phyloP scores from a whole-genome alignment of 2,329 filamentous ascomycete genomes.

The Whalleya microplaca region DNA sequence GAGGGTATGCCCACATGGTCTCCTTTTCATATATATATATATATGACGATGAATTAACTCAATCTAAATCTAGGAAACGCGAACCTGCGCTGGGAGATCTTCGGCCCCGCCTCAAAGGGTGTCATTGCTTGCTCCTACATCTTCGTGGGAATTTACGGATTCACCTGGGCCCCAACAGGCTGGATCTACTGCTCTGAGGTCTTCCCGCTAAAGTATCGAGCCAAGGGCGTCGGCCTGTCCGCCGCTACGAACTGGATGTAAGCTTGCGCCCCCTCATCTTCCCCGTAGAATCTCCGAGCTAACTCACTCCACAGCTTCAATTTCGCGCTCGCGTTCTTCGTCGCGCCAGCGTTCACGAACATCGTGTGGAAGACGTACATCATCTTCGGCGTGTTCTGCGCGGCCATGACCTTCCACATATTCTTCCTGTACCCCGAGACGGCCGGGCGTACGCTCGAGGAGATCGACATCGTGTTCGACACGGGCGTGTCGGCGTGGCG shows the following conservation, averaged over 20 bases:
- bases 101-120: constrained; percentile 49
- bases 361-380: constrained; percentile 40
- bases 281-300: no score
- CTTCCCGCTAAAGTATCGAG: constrained; percentile 30
- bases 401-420: constrained; percentile 21
- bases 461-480: constrained; percentile 54
- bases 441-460: constrained; percentile 51
- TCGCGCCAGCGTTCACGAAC: constrained; percentile 21
- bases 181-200: constrained; percentile 31
- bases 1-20: constrained; percentile 29
- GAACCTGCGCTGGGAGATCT: constrained; percentile 50
- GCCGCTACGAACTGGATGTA: constrained; percentile 31
- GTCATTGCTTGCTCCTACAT: constrained; percentile 56
- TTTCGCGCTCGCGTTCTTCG: constrained; percentile 24
- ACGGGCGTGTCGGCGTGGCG: constrained; percentile 36
- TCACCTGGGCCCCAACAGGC: constrained; percentile 36
- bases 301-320: constrained; percentile 19
- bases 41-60: no score
- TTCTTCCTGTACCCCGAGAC: constrained; percentile 44
- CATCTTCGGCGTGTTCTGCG: constrained; percentile 47
- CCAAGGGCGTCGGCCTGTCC: constrained; percentile 27
- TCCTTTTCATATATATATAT: not conserved
- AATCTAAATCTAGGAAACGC: constrained; percentile 40
- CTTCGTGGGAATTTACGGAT: constrained; percentile 44
- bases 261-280: not conserved